These are phyloP conservation scores for Ustilago shanxiensis DNA, from an alignment of 1,284 basidiomycete genomes.

Conservation along the genomic window DNA sequence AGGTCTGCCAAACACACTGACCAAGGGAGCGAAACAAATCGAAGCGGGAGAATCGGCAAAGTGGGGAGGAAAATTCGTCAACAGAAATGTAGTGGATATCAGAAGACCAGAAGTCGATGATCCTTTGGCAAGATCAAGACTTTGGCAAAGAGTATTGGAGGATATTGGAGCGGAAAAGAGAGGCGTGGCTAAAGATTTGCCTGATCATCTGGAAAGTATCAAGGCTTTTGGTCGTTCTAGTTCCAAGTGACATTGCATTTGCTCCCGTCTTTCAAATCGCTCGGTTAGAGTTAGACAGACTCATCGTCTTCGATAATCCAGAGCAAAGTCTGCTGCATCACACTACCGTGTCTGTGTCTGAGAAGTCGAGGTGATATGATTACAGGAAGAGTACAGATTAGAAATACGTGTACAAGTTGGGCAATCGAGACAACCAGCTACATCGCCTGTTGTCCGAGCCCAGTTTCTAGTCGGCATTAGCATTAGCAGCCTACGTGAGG, in stretches of 20 bases:
- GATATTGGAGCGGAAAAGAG: slow-evolving; percentile 38
- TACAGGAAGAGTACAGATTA: slow-evolving; percentile 4
- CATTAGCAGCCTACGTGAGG: background rate
- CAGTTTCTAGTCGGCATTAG: background rate
- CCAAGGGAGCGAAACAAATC: slow-evolving; percentile 8
- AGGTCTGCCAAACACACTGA: slow-evolving; percentile 38
- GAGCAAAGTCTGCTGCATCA: background rate
- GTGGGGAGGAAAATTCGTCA: slow-evolving; percentile 58
- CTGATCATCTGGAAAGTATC: slow-evolving; percentile 40
- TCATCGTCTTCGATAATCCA: too few species aligned
- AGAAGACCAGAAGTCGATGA: slow-evolving; percentile 57
- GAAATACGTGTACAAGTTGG: background rate
- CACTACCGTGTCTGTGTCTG: background rate
- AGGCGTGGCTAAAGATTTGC: slow-evolving; percentile 28
- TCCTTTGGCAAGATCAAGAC: slow-evolving; percentile 43
- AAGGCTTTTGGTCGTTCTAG: slow-evolving; percentile 19
- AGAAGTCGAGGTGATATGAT: background rate
- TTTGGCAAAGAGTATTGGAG: slow-evolving; percentile 53
- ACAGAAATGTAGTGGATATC: slow-evolving; percentile 36
- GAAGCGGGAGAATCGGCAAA: slow-evolving; percentile 41
- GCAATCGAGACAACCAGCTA: too few species aligned
- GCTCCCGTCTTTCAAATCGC: background rate
- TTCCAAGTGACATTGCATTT: background rate
- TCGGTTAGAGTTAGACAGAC: too few species aligned
- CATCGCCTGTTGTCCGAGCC: too few species aligned